These are phyloP conservation scores for Cryphonectria japonica DNA, from an alignment of 2,329 filamentous ascomycete genomes.

Conservation along the genomic window DNA sequence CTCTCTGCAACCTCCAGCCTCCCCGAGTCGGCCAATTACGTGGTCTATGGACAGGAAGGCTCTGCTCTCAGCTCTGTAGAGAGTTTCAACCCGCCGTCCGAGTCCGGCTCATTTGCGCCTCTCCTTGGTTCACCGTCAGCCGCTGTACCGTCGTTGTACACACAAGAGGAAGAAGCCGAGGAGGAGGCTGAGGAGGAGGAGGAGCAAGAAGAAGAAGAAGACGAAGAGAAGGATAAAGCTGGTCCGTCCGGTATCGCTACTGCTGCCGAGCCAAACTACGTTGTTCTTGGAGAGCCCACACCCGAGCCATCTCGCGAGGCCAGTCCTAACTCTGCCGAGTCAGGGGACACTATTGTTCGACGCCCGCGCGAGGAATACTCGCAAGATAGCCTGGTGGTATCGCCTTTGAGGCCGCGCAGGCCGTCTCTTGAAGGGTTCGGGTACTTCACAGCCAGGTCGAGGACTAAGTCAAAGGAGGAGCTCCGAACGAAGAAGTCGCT, in stretches of 20 bases:
- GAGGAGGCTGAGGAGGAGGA: slow-evolving; percentile 2
- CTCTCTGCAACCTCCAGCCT: slow-evolving; percentile 43
- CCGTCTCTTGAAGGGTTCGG: slow-evolving; percentile 53
- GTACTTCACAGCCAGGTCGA: slow-evolving; percentile 54
- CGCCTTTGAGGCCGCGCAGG: slow-evolving; percentile 55
- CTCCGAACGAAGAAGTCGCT: slow-evolving; percentile 51
- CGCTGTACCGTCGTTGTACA: slow-evolving; percentile 9
- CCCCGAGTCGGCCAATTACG: slow-evolving; percentile 53
- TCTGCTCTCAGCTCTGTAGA: slow-evolving; percentile 46
- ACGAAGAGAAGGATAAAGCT: slow-evolving; percentile 32
- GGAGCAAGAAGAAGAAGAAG: neutral
- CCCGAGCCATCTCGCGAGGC: slow-evolving; percentile 38
- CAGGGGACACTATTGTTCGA: slow-evolving; percentile 40
- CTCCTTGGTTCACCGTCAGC: slow-evolving; percentile 13
- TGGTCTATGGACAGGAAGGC: slow-evolving; percentile 47
- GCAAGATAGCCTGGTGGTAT: slow-evolving; percentile 63
- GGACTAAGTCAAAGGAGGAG: slow-evolving; percentile 45
- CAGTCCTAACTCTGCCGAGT: slow-evolving; percentile 37
- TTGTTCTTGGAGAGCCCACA: slow-evolving; percentile 53
- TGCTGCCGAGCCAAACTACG: slow-evolving; percentile 56
- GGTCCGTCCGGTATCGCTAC: slow-evolving; percentile 41
- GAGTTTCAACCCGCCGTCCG: slow-evolving; percentile 37
- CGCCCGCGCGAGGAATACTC: slow-evolving; percentile 54
- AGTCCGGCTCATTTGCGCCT: slow-evolving; percentile 24
- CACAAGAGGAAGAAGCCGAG: slow-evolving; percentile 14